Evolutionary conservation across 1,139 yeast genomes (phyloP).

Genomic region (Taiozyma sp.): DNA sequence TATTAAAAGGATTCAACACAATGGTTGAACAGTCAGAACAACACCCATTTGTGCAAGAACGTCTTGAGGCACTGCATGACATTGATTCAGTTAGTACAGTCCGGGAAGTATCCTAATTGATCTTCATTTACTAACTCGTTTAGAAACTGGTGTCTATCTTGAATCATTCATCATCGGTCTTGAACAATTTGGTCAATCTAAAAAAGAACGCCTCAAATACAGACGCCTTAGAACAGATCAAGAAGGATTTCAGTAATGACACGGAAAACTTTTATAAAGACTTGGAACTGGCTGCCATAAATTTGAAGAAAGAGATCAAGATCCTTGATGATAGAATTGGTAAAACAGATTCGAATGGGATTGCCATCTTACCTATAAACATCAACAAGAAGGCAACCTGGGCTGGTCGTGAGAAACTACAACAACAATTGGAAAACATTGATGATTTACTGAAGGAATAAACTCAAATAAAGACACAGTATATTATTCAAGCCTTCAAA

Average conservation of each 20-base stretch:
- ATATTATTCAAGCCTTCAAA: neutral
- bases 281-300: constrained; percentile 29
- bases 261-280: constrained; percentile 20
- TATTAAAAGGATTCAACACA: neutral
- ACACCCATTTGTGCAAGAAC: constrained; percentile 36
- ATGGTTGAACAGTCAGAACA: constrained; percentile 9
- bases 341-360: constrained; percentile 34
- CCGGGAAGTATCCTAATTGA: constrained; percentile 11
- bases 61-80: constrained; percentile 40
- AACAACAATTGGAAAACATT: constrained; percentile 19
- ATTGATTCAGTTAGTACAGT: constrained; percentile 31
- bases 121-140: neutral
- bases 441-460: neutral
- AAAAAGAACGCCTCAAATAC: constrained; percentile 20
- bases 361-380: constrained; percentile 54
- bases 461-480: neutral
- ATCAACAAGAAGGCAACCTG: constrained; percentile 61
- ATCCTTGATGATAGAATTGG: constrained; percentile 55
- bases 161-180: constrained; percentile 23
- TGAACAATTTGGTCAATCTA: constrained; percentile 14
- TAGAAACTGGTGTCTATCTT: constrained; percentile 25
- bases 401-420: constrained; percentile 47
- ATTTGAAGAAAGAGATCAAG: constrained; percentile 52
- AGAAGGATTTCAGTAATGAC: constrained; percentile 16
- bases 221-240: constrained; percentile 9